phyloP scores from a whole-genome alignment of 192 early-diverging fungal genomes.

The Podila minutissima region DNA sequence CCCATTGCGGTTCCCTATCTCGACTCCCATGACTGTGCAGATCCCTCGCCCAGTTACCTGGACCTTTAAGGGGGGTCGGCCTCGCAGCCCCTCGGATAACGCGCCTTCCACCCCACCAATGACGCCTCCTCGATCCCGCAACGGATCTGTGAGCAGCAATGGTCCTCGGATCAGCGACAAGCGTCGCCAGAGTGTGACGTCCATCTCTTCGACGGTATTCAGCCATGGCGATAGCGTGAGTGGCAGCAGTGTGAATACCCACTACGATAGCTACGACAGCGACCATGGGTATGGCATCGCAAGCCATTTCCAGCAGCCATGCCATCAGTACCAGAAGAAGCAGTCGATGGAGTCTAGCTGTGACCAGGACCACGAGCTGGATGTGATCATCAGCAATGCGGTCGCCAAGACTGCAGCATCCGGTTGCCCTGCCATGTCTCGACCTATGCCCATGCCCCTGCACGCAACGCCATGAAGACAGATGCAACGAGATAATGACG shows the following conservation, averaged over 20 bases:
- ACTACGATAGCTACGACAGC: not conserved
- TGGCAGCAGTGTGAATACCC: not conserved
- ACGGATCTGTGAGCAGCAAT: not conserved
- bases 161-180: not conserved
- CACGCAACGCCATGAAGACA: too few species aligned
- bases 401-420: not conserved
- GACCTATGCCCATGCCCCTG: not conserved
- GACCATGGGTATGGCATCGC: not conserved
- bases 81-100: not conserved
- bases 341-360: not conserved
- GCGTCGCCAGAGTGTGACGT: not conserved
- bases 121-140: not conserved
- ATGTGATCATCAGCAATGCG: not conserved
- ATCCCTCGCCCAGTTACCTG: not conserved
- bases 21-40: not conserved
- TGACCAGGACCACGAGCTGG: not conserved
- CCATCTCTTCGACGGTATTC: not conserved
- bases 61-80: not conserved
- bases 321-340: not conserved
- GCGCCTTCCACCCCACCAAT: not conserved
- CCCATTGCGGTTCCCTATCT: not conserved
- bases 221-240: not conserved
- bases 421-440: not conserved
- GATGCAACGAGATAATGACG: too few species aligned
- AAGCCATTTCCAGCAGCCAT: too few species aligned